Evolutionary conservation across 805 yeast genomes (phyloP), one percentile per base, ranked within the genome.

Genomic region (Kluyveromyces siamensis): DNA sequence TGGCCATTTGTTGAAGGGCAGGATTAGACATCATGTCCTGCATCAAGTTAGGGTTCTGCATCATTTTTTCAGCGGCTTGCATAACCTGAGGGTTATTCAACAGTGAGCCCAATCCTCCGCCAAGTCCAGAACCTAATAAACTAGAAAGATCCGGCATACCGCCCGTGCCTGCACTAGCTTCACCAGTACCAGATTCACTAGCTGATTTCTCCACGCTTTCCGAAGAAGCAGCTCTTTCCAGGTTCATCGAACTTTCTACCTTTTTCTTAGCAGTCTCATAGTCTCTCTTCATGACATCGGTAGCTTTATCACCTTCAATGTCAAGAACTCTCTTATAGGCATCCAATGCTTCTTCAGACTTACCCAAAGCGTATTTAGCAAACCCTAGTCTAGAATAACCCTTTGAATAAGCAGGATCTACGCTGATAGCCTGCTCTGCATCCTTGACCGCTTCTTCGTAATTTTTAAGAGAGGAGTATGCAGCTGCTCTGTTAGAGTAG

Each of bases 401-500:
- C 72, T 91, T 90, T 33, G 96, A 81, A 59, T 87, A 93, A 7
- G 72, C 59, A 47, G 96, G 84, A 62, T 91, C 89, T 46, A 82
- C 71, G 52, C 78, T 76, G 49, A 88, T 81, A 40, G 99, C 96
- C 48, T 73, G 72, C 59, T 84, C 76, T 27, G 98, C 96, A 66
- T 93, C 99, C 41, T 72, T 72, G 39, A 85, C 77, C 2, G 99
- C 98, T 53, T 76, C 71, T 14, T 79, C 84, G 62, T 86, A 90
- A 52, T 88, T 72, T 53, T 80, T 76, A 30, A 77, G 60, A 6
- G 96, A 87, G 10, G 96, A 85, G 68, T 86, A 81, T 2, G 98
- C 98, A 40, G 99, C 99, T 13, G 99, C 98, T 63, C 99, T 81
- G 71, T 93, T 93, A 36, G 98, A 89, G 52, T 77, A 79, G 68